phyloP scores from a whole-genome alignment of 2,329 filamentous ascomycete genomes.

The Pseudogymnoascus sp. region DNA sequence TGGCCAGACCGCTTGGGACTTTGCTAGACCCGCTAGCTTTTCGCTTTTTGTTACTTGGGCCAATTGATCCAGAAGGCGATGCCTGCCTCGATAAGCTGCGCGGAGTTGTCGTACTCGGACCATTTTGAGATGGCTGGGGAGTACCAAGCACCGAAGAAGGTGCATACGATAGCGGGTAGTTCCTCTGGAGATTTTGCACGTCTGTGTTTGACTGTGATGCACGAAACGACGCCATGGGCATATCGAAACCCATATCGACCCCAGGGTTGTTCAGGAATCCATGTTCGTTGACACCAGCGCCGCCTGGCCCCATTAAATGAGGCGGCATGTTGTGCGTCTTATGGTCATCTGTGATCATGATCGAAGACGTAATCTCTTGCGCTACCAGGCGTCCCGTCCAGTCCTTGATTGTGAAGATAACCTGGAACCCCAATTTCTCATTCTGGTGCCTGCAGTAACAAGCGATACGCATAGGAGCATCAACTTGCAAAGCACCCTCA shows the following conservation, averaged over 20 bases:
- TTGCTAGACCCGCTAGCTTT: slow-evolving; percentile 66
- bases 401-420: slow-evolving; percentile 93
- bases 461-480: slow-evolving; percentile 88
- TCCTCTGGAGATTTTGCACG: slow-evolving; percentile 49
- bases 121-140: slow-evolving; percentile 21
- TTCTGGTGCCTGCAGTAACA: slow-evolving; percentile 95
- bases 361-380: slow-evolving; percentile 76
- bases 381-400: slow-evolving; percentile 66
- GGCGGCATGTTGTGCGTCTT: slow-evolving; percentile 63
- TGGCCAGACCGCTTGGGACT: slow-evolving; percentile 64
- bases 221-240: slow-evolving; percentile 39
- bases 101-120: slow-evolving; percentile 44
- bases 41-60: slow-evolving; percentile 68
- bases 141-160: slow-evolving; percentile 23
- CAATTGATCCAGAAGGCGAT: slow-evolving; percentile 58
- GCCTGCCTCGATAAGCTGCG: slow-evolving; percentile 63
- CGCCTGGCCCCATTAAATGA: slow-evolving; percentile 15
- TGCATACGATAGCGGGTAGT: slow-evolving; percentile 29
- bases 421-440: slow-evolving; percentile 84
- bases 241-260: slow-evolving; percentile 26
- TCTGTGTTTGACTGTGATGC: slow-evolving; percentile 57
- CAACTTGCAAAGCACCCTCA: slow-evolving; percentile 63
- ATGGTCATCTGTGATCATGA: slow-evolving; percentile 97
- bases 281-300: slow-evolving; percentile 20
- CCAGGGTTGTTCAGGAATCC: slow-evolving; percentile 32